Evolutionary conservation across 257 asterid species (phyloP), one percentile per base, ranked within the genome.

Genomic region (Penstemon newberryi): DNA sequence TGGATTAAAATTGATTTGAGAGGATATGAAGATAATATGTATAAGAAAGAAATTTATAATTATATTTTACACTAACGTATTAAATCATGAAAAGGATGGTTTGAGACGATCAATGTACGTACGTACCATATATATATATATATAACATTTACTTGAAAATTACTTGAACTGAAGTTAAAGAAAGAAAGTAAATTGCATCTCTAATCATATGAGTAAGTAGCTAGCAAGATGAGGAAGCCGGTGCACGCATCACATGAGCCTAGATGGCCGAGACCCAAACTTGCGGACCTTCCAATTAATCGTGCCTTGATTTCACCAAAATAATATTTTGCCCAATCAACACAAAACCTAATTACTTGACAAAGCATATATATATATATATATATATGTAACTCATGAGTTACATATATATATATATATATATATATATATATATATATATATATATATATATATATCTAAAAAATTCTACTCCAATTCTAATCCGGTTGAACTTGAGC

Each of bases 81-180:
- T 55, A 63, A 74, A 40, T 61, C 4, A 70, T 69, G 36, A 66
- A 75, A 60, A 65, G 69, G 56, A 45, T 19, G 65, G 77, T 78
- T 65, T 18, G 70, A 56, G 75, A 80, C 84, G 82, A 80, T 77
- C 79, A 56, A 85, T 70, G 74, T 40, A 4, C 56, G 13, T 15
- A 15, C 18, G 18, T 8, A 25, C 33, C 33, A 25, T 25, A 25
- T 25, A 25, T 25, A 25, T 25, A 25, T 25, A 0, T 25, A 25
- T 25, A 25, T 25, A 65, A 74, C 82, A 80, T 71, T 70, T 72
- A 81, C 91, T 89, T 86, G 67, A 50, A 63, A 70, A 36, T 74
- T 83, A 88, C 89, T 84, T 79, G 78, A 82, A 38, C 84, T 66
- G 69, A 67, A 78, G 76, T 78, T 70, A 69, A 86, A 80, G 83